Conservation (phyloP, 345 rosid species). For the Psidium friedrichsthalianum region DNA sequence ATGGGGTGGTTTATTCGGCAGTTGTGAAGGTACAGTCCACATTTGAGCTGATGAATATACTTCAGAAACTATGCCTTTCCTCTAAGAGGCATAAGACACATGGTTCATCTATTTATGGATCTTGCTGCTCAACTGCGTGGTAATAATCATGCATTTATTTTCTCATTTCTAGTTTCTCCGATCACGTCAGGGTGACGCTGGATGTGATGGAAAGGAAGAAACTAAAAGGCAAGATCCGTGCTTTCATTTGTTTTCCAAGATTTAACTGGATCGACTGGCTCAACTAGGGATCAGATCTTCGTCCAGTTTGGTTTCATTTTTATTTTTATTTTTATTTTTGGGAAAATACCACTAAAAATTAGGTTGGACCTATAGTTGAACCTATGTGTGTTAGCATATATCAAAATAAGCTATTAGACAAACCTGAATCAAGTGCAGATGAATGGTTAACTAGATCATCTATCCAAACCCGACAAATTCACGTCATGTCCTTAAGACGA, state of each 20-base stretch:
- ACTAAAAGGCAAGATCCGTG: not conserved
- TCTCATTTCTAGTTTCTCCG: not conserved
- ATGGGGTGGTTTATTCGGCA: conserved; percentile 90
- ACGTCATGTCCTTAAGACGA: too few species aligned
- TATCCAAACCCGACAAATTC: too few species aligned
- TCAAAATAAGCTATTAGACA: too few species aligned
- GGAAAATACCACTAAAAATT: not conserved
- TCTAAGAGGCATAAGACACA: not conserved
- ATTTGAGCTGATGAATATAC: not conserved
- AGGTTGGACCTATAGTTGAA: not conserved
- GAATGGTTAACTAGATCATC: too few species aligned
- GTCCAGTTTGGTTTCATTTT: not conserved
- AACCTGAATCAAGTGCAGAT: too few species aligned
- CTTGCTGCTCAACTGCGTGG: not conserved
- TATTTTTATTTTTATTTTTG: not conserved
- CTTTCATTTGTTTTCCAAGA: not conserved
- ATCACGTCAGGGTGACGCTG: not conserved
- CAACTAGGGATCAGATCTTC: not conserved
- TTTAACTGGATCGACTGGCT: not conserved
- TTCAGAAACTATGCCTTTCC: not conserved
- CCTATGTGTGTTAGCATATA: too few species aligned
- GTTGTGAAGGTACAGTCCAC: conserved; percentile 73
- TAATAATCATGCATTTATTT: not conserved
- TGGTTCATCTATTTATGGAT: not conserved
- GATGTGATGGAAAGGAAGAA: not conserved